Base-by-base conservation (phyloP, 345 rosid species). In the Reutealis trisperma region DNA sequence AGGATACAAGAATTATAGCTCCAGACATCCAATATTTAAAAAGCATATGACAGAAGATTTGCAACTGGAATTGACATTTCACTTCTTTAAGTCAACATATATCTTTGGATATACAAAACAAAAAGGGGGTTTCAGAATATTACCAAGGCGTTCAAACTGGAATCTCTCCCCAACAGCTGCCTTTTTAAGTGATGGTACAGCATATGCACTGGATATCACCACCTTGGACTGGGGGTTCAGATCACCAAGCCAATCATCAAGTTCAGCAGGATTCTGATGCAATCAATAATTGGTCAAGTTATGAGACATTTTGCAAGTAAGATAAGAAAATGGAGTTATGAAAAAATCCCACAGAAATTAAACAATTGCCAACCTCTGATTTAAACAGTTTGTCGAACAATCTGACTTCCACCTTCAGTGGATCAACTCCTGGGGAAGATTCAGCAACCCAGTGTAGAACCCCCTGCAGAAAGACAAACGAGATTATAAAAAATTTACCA, bases 101-200 rank as follows among this genome's bases (percentile, higher is more conserved):
- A 27, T 30, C 22, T 77, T 72, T 37, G 67, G 42, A 55, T 27
- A 61, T 8, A 22, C 49, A 75, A 52, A 74, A n/a, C 41, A 14
- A 57, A 21, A 67, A 45, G 58, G 2, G 69, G 58, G 37, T 70
- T 71, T 24, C 0, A 18, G 21, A 66, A 76, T 76, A 3, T 78
- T 90, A 96, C 99, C 98, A 51, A 93, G 97, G 79, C 98, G 86
- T 83, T 96, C 97, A 52, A 96, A 96, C 80, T 96, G 98, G 83
- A 96, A 96, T 44, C 75, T 84, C 69, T 91, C 94, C 70, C 92
- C 94, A 5, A 86, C 78, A 44, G 84, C 85, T 73, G 98, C 93
- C 80, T 82, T 80, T 78, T 69, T 66, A 66, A 96, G 89, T 45
- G 86, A 75, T 61, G 95, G 80, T 22, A 87, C 93, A 63, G 91